Percentiles rank a stretch among this genome's conserved stretches.
These are phyloP conservation scores for Candida ficus DNA, from an alignment of 805 yeast species.

Conservation along the genomic window DNA sequence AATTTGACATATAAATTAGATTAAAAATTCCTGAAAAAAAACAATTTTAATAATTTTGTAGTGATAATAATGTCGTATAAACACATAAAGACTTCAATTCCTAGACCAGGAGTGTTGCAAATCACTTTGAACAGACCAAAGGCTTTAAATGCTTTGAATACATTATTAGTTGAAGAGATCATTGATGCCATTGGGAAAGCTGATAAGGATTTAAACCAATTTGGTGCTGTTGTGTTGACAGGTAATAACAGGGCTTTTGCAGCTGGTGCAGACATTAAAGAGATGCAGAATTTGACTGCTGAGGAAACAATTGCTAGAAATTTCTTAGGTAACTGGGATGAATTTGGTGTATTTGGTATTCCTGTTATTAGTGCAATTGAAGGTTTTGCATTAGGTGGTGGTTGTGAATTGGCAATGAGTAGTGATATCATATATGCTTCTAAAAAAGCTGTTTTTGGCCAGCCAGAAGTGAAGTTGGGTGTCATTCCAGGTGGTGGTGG, in stretches of 20 bases:
- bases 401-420: conserved; percentile 51
- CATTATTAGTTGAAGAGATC: conserved; percentile 17
- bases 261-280: conserved; percentile 53
- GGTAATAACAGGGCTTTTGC: conserved; percentile 45
- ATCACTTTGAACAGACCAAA: conserved; percentile 25
- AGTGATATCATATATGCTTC: conserved; percentile 46
- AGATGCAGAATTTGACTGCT: conserved; percentile 36
- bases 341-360: conserved; percentile 32
- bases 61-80: conserved; percentile 16
- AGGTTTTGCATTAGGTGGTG: conserved; percentile 54
- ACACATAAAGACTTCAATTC: conserved; percentile 18
- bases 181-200: conserved; percentile 18
- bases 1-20: neutral
- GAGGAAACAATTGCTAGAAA: conserved; percentile 31
- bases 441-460: conserved; percentile 44
- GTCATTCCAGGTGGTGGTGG: conserved; percentile 51
- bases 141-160: conserved; percentile 22
- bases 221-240: conserved; percentile 44
- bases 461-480: conserved; percentile 51
- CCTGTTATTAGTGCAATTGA: conserved; percentile 53
- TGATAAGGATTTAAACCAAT: conserved; percentile 26
- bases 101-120: conserved; percentile 21
- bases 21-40: too few species aligned
- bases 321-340: conserved; percentile 37
- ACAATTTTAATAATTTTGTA: too few species aligned